phyloP scores from a whole-genome alignment of 169 alveolate genomes.

The Toxoplasma gondii region DNA sequence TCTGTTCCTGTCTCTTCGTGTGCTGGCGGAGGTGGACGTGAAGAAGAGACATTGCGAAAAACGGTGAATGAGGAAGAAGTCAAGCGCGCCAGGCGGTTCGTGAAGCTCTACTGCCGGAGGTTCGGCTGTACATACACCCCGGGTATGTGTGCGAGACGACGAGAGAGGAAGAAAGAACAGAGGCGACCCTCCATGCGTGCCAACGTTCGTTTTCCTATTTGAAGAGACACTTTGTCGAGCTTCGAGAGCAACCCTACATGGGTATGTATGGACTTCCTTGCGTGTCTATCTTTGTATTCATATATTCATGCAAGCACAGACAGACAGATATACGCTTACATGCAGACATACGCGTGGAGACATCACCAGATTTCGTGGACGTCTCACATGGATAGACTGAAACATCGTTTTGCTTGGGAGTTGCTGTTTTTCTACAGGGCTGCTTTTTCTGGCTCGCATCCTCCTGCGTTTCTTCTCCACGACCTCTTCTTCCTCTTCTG shows the following conservation, averaged over 20 bases:
- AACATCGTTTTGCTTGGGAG: neutral
- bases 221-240: no score
- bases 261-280: no score
- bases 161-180: neutral
- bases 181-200: neutral
- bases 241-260: no score
- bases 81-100: neutral
- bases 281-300: neutral
- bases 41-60: neutral
- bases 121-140: conserved; percentile 23
- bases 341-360: neutral
- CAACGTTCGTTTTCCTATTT: neutral
- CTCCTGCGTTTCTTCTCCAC: conserved; percentile 2
- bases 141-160: neutral
- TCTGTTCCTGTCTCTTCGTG: neutral
- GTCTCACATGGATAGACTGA: no score
- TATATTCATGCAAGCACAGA: neutral
- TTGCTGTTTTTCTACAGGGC: neutral
- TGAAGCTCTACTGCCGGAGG: neutral
- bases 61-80: neutral
- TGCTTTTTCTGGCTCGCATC: conserved; percentile 25
- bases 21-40: neutral
- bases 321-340: neutral
- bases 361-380: no score
- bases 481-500: neutral